Percentiles rank a stretch among this genome's conserved stretches.
These are phyloP conservation scores for Pseudonitzschia delicatissima DNA, from an alignment of 108 stramenopile genomes.

Conservation along the genomic window DNA sequence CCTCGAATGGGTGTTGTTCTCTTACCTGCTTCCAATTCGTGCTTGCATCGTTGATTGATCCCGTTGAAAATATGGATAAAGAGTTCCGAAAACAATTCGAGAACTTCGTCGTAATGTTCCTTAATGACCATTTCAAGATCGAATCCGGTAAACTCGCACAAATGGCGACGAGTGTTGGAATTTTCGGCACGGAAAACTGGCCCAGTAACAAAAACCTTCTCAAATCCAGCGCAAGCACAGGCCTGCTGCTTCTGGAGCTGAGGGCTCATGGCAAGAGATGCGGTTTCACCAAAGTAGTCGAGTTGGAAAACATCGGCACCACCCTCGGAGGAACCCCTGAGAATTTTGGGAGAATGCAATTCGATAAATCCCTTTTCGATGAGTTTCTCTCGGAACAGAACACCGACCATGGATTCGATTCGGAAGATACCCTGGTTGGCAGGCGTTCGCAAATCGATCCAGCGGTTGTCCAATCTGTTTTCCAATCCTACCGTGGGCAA, in stretches of 20 bases:
- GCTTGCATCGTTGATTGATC: slow-evolving; percentile 77
- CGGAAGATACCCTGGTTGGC: slow-evolving; percentile 99
- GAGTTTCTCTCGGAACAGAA: slow-evolving; percentile 92
- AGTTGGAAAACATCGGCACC: slow-evolving; percentile 95
- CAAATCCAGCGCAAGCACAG: slow-evolving; percentile 97
- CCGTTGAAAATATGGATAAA: slow-evolving; percentile 98
- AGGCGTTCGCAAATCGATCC: slow-evolving; percentile 97
- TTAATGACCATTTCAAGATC: slow-evolving; percentile 99
- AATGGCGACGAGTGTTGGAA: slow-evolving; percentile 94
- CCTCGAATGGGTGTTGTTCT: slow-evolving; percentile 97
- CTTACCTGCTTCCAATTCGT: slow-evolving; percentile 89
- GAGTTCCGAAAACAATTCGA: slow-evolving; percentile 94
- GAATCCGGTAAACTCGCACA: slow-evolving; percentile 99
- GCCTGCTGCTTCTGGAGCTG: slow-evolving; percentile 99
- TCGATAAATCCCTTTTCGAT: slow-evolving; percentile 90
- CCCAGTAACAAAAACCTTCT: slow-evolving; percentile 97
- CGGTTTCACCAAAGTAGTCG: slow-evolving; percentile 94
- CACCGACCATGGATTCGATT: slow-evolving; percentile 93
- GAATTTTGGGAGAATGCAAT: slow-evolving; percentile 96
- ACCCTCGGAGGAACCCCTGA: slow-evolving; percentile 97
- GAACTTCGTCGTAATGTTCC: slow-evolving; percentile 99
- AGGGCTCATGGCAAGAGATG: slow-evolving; percentile 97
- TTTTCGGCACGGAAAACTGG: slow-evolving; percentile 99
- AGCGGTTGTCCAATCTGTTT: slow-evolving; percentile 92
- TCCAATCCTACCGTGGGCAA: slow-evolving; percentile 84